Conservation (phyloP, 768 basidiomycete species). For the Rhodotorula babjevae region DNA sequence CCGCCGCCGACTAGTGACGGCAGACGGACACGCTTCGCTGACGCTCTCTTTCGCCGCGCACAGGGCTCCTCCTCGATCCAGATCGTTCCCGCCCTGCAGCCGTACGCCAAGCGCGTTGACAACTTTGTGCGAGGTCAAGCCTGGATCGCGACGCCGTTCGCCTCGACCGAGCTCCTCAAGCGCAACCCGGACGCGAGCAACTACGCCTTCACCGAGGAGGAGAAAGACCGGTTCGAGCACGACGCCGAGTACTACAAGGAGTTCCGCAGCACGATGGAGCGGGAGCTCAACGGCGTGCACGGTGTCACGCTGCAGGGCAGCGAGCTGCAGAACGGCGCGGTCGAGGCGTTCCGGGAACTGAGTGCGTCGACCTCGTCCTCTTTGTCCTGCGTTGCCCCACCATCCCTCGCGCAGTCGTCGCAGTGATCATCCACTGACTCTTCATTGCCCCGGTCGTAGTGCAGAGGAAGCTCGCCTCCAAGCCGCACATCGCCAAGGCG, state of each 20-base stretch:
- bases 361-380: slow-evolving; percentile 1
- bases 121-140: slow-evolving; percentile 34
- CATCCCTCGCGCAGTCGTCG: too few species aligned
- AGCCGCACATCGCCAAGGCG: slow-evolving; percentile 56
- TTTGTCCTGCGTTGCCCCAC: background rate
- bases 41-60: too few species aligned
- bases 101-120: slow-evolving; percentile 21
- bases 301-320: slow-evolving; percentile 28
- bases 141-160: slow-evolving; percentile 37
- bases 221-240: slow-evolving; percentile 22
- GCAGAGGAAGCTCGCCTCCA: slow-evolving; percentile 55
- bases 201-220: slow-evolving; percentile 34
- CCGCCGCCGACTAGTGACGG: too few species aligned
- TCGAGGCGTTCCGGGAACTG: slow-evolving; percentile 25
- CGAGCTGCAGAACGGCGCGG: slow-evolving; percentile 21
- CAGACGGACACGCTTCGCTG: background rate
- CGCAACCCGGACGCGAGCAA: slow-evolving; percentile 25
- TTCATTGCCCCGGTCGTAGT: slow-evolving; percentile 48
- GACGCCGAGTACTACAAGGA: slow-evolving; percentile 19
- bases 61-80: slow-evolving; percentile 38
- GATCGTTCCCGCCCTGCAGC: slow-evolving; percentile 33
- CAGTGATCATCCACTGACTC: too few species aligned
- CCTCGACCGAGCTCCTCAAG: slow-evolving; percentile 28
- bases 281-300: slow-evolving; percentile 34
- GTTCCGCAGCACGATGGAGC: slow-evolving; percentile 36